phyloP scores from a whole-genome alignment of 1,284 basidiomycete species.

The Ceratobasidium sp. region DNA sequence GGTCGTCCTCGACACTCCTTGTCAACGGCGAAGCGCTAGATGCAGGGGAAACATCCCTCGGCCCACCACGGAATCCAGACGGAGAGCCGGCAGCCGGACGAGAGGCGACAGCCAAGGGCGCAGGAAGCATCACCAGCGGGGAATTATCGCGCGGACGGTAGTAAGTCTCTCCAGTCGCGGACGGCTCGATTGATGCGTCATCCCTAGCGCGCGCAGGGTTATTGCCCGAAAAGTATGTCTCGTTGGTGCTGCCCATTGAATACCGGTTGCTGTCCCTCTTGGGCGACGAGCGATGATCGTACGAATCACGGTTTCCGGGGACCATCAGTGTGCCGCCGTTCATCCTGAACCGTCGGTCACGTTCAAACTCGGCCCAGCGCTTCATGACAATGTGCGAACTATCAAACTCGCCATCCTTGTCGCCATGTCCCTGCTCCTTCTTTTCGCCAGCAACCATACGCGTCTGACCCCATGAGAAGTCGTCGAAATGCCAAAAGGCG shows the following conservation, averaged over 20 bases:
- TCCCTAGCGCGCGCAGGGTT: slow-evolving; percentile 1
- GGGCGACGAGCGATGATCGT: slow-evolving; percentile 60
- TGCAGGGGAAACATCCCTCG: slow-evolving; percentile 24
- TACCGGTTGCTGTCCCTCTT: slow-evolving; percentile 72
- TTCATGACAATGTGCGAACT: slow-evolving; percentile 98
- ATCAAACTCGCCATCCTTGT: slow-evolving; percentile 96
- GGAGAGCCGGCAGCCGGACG: slow-evolving; percentile 9
- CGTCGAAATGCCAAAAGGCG: slow-evolving; percentile 99
- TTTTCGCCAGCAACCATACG: slow-evolving; percentile 82
- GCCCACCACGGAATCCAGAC: slow-evolving; percentile 5
- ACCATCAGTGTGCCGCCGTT: slow-evolving; percentile 48
- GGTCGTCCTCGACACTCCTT: slow-evolving; percentile 10
- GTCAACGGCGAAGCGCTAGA: slow-evolving; percentile 24
- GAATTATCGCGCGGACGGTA: slow-evolving; percentile 35
- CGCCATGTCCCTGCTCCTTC: slow-evolving; percentile 72
- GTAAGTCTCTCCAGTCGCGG: not conserved
- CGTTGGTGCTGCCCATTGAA: slow-evolving; percentile 77
- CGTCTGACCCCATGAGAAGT: slow-evolving; percentile 99
- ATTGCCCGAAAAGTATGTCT: slow-evolving; percentile 57
- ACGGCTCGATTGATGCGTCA: slow-evolving; percentile 32
- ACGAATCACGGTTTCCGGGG: slow-evolving; percentile 69
- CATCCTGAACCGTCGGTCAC: slow-evolving; percentile 90
- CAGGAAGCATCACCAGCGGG: slow-evolving; percentile 34
- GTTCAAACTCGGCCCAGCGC: slow-evolving; percentile 98
- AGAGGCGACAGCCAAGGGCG: slow-evolving; percentile 26